Percentiles rank a stretch among this genome's conserved stretches.
These are phyloP conservation scores for Debaryomyces castellii DNA, from an alignment of 805 yeast genomes.

Conservation along the genomic window DNA sequence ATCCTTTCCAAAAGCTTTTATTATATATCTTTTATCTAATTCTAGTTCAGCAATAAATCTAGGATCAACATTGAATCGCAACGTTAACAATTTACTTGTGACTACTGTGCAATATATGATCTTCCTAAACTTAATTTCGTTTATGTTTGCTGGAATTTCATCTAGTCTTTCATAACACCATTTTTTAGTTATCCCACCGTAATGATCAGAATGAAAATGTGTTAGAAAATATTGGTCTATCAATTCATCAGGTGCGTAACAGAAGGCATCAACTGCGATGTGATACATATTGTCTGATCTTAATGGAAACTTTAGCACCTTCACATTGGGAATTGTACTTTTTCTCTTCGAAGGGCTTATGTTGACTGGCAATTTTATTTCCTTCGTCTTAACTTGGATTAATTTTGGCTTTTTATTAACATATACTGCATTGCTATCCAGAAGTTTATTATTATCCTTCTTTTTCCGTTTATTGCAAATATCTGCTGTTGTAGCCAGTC, in stretches of 20 bases:
- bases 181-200: slow-evolving; percentile 75
- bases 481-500: slow-evolving; percentile 28
- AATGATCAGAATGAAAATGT: slow-evolving; percentile 94
- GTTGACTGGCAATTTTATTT: slow-evolving; percentile 13
- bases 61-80: slow-evolving; percentile 55
- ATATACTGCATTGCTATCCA: slow-evolving; percentile 14
- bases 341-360: slow-evolving; percentile 9
- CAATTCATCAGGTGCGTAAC: slow-evolving; percentile 43
- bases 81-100: slow-evolving; percentile 57
- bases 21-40: slow-evolving; percentile 40
- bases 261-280: slow-evolving; percentile 67
- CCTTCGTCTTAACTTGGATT: not conserved
- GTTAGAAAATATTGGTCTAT: slow-evolving; percentile 60
- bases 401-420: slow-evolving; percentile 7
- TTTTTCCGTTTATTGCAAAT: slow-evolving; percentile 22
- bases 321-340: slow-evolving; percentile 52
- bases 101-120: slow-evolving; percentile 69
- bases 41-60: slow-evolving; percentile 42
- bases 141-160: slow-evolving; percentile 19
- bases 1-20: slow-evolving; percentile 11
- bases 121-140: slow-evolving; percentile 42
- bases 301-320: slow-evolving; percentile 45
- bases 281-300: slow-evolving; percentile 24
- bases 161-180: slow-evolving; percentile 56
- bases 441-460: slow-evolving; percentile 1